These are phyloP conservation scores for Cutaneotrichosporon daszewskae DNA, from an alignment of 1,284 basidiomycete genomes.

Conservation along the genomic window DNA sequence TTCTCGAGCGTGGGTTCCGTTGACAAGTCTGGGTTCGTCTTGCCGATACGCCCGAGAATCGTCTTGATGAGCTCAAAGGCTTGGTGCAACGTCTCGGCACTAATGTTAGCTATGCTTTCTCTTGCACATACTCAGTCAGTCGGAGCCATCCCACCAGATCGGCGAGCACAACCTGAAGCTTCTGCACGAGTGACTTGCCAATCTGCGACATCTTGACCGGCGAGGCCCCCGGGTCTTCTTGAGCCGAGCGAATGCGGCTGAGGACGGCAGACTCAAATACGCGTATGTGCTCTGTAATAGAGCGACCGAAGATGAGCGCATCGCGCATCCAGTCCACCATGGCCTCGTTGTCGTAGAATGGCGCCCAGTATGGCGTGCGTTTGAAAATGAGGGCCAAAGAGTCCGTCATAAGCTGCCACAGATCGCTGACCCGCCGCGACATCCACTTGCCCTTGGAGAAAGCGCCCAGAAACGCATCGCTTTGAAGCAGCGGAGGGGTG, in stretches of 20 bases:
- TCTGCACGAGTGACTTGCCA: constrained; percentile 67
- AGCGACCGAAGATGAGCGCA: constrained; percentile 81
- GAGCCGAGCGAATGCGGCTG: constrained; percentile 38
- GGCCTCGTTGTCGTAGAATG: constrained; percentile 66
- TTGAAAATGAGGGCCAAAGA: constrained; percentile 77
- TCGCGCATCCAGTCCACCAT: constrained; percentile 98
- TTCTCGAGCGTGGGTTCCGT: constrained; percentile 24
- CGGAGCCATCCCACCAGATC: constrained; percentile 80
- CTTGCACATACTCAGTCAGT: constrained; percentile 61
- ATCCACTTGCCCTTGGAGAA: constrained; percentile 30
- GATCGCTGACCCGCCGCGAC: constrained; percentile 57
- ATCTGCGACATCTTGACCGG: constrained; percentile 46
- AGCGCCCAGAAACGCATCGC: constrained; percentile 49
- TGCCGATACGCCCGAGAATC: constrained; percentile 56
- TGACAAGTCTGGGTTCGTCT: constrained; percentile 26
- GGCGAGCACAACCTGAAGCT: constrained; percentile 68
- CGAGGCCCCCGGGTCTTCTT: constrained; percentile 22
- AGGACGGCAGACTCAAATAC: constrained; percentile 67
- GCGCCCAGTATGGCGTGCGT: constrained; percentile 73
- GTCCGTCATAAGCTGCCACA: constrained; percentile 78
- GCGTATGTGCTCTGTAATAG: constrained; percentile 71
- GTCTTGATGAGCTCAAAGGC: constrained; percentile 73
- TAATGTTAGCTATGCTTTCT: constrained; percentile 10
- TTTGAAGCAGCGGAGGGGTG: constrained; percentile 34
- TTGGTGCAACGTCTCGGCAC: constrained; percentile 75